Conservation (phyloP, 768 basidiomycete genomes). For the Trametes punicea region DNA sequence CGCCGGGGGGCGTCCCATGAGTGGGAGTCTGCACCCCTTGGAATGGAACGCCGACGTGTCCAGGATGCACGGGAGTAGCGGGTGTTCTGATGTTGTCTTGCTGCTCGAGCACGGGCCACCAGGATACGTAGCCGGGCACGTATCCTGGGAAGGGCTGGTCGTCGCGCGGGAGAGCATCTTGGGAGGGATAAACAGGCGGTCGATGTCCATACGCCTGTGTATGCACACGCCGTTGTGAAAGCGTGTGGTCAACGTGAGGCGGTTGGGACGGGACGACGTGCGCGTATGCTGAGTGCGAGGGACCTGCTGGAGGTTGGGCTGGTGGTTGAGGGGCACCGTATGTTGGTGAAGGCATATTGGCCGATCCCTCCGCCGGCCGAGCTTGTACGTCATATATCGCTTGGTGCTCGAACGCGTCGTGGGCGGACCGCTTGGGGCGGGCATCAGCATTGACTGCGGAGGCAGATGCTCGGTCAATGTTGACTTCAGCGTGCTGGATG, state of each 20-base stretch:
- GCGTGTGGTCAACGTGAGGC: not conserved
- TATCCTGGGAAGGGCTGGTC: not conserved
- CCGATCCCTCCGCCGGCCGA: not conserved
- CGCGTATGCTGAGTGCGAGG: not conserved
- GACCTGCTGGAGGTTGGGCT: not conserved
- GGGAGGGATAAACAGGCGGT: not conserved
- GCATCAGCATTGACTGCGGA: not conserved
- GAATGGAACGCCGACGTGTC: not conserved
- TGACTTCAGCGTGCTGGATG: conserved; percentile 64
- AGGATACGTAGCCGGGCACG: conserved; percentile 17
- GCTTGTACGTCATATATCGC: not conserved
- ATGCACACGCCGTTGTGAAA: not conserved
- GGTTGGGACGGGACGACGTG: not conserved
- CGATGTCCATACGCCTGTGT: not conserved
- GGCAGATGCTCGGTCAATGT: conserved; percentile 33
- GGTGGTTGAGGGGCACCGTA: not conserved
- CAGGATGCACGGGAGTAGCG: not conserved
- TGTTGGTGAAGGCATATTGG: not conserved
- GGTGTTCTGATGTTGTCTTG: not conserved
- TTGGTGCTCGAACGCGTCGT: conserved; percentile 15
- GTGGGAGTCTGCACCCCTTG: not conserved
- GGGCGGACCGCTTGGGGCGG: conserved; percentile 11
- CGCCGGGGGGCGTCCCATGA: not conserved
- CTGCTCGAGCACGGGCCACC: conserved; percentile 12
- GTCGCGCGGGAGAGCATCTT: not conserved